phyloP scores from a whole-genome alignment of 1,284 basidiomycete species.

The Ganoderma sinense region DNA sequence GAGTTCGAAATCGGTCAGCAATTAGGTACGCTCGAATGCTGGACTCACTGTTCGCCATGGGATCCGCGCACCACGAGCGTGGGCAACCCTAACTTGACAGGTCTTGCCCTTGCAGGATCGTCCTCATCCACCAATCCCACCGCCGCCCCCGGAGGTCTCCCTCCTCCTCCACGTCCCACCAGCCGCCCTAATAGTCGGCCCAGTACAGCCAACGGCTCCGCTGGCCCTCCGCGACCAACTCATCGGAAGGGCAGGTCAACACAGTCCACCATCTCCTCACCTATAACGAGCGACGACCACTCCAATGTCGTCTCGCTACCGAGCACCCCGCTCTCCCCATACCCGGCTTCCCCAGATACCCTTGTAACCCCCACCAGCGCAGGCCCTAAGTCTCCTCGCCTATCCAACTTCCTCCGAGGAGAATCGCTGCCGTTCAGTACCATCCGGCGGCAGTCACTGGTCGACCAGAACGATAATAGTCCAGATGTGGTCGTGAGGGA shows the following conservation, averaged over 20 bases:
- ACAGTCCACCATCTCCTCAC: conserved; percentile 21
- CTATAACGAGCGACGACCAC: conserved; percentile 19
- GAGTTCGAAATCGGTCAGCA: conserved; percentile 17
- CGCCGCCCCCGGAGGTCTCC: conserved; percentile 15
- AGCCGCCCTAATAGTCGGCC: not conserved
- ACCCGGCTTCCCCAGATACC: conserved; percentile 20
- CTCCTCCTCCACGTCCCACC: conserved; percentile 26
- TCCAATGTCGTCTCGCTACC: conserved; percentile 21
- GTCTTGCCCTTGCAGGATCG: not conserved
- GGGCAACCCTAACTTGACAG: conserved; percentile 10
- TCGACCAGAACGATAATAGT: conserved; percentile 5
- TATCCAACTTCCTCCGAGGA: conserved; percentile 31
- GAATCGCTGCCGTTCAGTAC: conserved; percentile 20
- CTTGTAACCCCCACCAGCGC: conserved; percentile 48
- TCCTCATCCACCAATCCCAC: not conserved
- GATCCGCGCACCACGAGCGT: not conserved
- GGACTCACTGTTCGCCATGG: not conserved
- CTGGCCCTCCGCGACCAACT: conserved; percentile 31
- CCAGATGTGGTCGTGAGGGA: conserved; percentile 7
- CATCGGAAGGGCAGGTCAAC: conserved; percentile 22
- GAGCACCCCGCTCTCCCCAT: conserved; percentile 28
- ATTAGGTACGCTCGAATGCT: conserved; percentile 16
- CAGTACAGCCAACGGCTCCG: not conserved
- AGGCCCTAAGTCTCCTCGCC: conserved; percentile 40
- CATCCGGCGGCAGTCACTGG: conserved; percentile 15